Base-by-base conservation (phyloP, 805 yeast species). In the Saturnispora gosingensis region DNA sequence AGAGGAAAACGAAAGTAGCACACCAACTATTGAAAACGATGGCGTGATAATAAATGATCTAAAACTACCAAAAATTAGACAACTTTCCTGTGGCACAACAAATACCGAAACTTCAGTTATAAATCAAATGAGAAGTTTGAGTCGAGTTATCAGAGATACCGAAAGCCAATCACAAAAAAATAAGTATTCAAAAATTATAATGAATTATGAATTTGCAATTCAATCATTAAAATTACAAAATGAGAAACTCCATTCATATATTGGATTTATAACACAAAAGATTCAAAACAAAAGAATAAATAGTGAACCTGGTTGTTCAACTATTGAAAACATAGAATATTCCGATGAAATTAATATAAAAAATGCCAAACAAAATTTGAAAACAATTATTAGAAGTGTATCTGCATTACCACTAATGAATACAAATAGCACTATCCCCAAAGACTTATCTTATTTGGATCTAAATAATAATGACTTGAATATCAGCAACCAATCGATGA, bases 181-280 rank as follows among this genome's bases (percentile, higher is more conserved):
- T 39, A 58, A 57, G 39, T 63, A 66, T 48, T 65, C 71, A 35
- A 78, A 76, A 58, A 81, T 78, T 54, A 68, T 77, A 56, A 73
- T 72, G 61, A 76, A 72, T 58, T 67, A 77, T 56, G 72, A 72
- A 54, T 78, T 78, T 60, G 81, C 78, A 61, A 64, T 78, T 47
- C 77, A 75, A 59, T 76, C 81, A 9, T 63, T 78, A 54, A 72
- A 74, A 55, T 62, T 78, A 50, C 82, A 78, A 59, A 78, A 77
- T 60, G 83, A 78, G 51, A 78, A 78, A 58, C 66, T 78, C 36
- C 67, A 76, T 51, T 76, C 81, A 36, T 78, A 77, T 58, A 78
- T 78, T 61, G 82, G 82, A 9, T 78, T 77, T 55, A 74, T 77
- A 54, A 65, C 77, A 46, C 82, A 78, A 58, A 74, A 76, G 53